These are phyloP conservation scores for Boletus huronensis DNA, from an alignment of 768 basidiomycete genomes.

Conservation along the genomic window DNA sequence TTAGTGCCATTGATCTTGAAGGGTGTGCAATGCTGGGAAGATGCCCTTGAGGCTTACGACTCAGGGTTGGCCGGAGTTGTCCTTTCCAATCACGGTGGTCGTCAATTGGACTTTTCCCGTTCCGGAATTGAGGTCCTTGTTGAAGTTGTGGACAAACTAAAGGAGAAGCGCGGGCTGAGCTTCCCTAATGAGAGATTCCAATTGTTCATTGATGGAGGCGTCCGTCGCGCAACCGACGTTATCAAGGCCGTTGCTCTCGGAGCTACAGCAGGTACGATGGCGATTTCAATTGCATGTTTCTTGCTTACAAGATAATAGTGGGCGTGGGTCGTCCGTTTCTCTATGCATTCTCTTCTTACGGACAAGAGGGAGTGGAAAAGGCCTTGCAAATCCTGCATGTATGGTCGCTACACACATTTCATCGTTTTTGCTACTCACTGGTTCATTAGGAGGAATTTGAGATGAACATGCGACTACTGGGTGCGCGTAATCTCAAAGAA, in stretches of 20 bases:
- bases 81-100: constrained; percentile 84
- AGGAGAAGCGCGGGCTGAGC: constrained; percentile 57
- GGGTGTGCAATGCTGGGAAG: constrained; percentile 89
- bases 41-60: constrained; percentile 84
- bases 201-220: constrained; percentile 92
- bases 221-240: constrained; percentile 85
- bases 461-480: constrained; percentile 94
- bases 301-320: constrained; percentile 39
- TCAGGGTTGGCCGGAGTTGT: constrained; percentile 70
- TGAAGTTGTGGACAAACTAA: constrained; percentile 75
- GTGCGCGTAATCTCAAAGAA: constrained; percentile 76
- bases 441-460: constrained; percentile 84
- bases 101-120: constrained; percentile 75
- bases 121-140: constrained; percentile 90
- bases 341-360: constrained; percentile 88
- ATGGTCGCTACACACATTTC: constrained; percentile 15
- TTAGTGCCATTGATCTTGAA: constrained; percentile 88
- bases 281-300: not conserved
- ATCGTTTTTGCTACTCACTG: not conserved
- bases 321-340: constrained; percentile 85
- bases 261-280: constrained; percentile 67
- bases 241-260: constrained; percentile 86
- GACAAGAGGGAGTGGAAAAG: constrained; percentile 79
- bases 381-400: constrained; percentile 78
- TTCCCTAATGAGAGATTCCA: constrained; percentile 82